Evolutionary conservation across 257 asterid species (phyloP).

Genomic region (Paulownia fortunei): DNA sequence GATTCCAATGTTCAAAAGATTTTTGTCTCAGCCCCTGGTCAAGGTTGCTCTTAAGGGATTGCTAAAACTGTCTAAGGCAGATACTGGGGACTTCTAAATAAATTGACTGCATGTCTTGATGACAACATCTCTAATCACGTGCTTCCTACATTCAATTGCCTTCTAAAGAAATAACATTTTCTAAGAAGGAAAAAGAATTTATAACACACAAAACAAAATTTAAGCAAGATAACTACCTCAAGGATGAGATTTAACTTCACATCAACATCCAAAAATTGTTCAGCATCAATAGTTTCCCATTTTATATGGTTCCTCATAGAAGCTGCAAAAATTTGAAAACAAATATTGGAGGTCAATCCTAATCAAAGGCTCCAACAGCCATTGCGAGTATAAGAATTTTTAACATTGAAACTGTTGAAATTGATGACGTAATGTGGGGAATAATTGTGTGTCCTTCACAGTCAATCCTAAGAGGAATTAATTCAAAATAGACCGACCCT

Average conservation of each 20-base stretch:
- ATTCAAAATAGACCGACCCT: not conserved
- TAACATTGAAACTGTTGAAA: not conserved
- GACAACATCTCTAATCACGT: not conserved
- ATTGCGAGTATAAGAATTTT: not conserved
- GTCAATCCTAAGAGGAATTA: not conserved
- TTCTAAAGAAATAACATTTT: not conserved
- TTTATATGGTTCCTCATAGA: slow-evolving; percentile 76
- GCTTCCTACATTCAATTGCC: not conserved
- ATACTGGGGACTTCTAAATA: not conserved
- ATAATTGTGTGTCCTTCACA: not conserved
- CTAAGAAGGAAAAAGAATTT: slow-evolving; percentile 1
- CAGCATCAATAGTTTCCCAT: slow-evolving; percentile 66
- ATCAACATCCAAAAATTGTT: slow-evolving; percentile 65
- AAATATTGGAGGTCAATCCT: not conserved
- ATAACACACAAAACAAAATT: slow-evolving; percentile 4
- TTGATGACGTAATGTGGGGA: not conserved
- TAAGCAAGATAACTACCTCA: slow-evolving; percentile 43
- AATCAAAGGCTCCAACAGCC: slow-evolving; percentile 7
- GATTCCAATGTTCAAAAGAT: not conserved
- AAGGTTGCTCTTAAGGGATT: not conserved
- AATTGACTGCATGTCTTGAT: not conserved
- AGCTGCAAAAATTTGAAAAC: slow-evolving; percentile 51
- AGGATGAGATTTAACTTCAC: slow-evolving; percentile 48
- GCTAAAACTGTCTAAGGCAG: not conserved
- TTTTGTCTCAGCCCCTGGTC: not conserved